Conservation (phyloP, 2,329 filamentous ascomycete genomes). For the Pseudohalonectria lignicola region DNA sequence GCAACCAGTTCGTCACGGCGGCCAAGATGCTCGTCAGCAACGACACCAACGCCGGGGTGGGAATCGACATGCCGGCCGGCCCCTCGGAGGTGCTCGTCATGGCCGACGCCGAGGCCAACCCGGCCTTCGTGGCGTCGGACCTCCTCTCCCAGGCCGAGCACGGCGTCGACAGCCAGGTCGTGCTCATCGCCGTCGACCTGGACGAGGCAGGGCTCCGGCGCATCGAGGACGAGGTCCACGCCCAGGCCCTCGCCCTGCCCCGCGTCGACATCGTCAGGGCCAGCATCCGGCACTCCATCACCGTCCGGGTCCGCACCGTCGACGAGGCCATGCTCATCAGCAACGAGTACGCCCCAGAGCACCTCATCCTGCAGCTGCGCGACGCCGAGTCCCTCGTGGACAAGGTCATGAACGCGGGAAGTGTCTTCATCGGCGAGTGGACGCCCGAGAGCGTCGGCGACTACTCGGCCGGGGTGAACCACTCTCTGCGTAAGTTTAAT, state of each 20-base stretch:
- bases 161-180: constrained; percentile 90
- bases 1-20: constrained; percentile 97
- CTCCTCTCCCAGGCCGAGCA: constrained; percentile 91
- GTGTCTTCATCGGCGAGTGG: constrained; percentile 92
- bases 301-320: constrained; percentile 61
- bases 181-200: constrained; percentile 78
- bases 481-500: constrained; percentile 84
- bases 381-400: constrained; percentile 66
- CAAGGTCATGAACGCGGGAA: constrained; percentile 83
- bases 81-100: constrained; percentile 96
- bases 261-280: constrained; percentile 88
- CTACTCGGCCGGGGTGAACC: constrained; percentile 96
- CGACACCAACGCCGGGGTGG: constrained; percentile 87
- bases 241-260: constrained; percentile 76
- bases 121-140: constrained; percentile 91
- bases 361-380: constrained; percentile 82
- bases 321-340: constrained; percentile 70
- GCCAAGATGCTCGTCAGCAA: constrained; percentile 98
- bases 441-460: constrained; percentile 96
- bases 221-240: constrained; percentile 85
- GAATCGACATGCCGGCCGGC: constrained; percentile 97
- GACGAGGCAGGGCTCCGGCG: constrained; percentile 60
- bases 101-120: constrained; percentile 78
- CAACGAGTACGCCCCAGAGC: constrained; percentile 93
- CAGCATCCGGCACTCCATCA: constrained; percentile 73